Evolutionary conservation across 2,329 filamentous ascomycete species (phyloP).

Genomic region (Sporothrix protearum): DNA sequence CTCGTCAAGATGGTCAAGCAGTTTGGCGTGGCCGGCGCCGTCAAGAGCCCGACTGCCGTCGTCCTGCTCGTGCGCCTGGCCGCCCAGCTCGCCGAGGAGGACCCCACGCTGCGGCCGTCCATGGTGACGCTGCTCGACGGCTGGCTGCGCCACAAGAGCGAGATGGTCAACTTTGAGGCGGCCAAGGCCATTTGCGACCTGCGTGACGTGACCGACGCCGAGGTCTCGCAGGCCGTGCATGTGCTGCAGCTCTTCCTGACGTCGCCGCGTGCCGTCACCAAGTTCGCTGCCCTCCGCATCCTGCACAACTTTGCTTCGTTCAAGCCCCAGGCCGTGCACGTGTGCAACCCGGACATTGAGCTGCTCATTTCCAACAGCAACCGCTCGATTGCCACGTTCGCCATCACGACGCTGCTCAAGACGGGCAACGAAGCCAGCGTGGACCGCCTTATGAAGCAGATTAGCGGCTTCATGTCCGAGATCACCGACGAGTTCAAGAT

Average conservation of each 20-base stretch:
- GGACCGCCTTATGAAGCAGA: constrained; percentile 97
- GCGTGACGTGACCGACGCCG: constrained; percentile 85
- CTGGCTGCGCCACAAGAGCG: constrained; percentile 97
- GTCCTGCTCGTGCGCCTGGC: constrained; percentile 90
- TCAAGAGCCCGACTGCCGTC: constrained; percentile 91
- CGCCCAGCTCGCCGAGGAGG: constrained; percentile 90
- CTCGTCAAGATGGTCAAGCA: constrained; percentile 99
- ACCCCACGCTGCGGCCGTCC: constrained; percentile 79
- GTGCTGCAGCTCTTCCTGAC: constrained; percentile 95
- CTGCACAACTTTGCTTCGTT: constrained; percentile 95
- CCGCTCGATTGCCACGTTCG: constrained; percentile 95
- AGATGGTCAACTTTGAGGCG: constrained; percentile 99
- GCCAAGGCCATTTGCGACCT: constrained; percentile 97
- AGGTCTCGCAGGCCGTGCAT: constrained; percentile 88
- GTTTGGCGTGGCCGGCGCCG: constrained; percentile 82
- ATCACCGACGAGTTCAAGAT: constrained; percentile 99
- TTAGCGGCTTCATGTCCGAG: constrained; percentile 96
- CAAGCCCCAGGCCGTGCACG: constrained; percentile 86
- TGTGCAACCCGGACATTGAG: constrained; percentile 97
- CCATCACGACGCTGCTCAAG: constrained; percentile 96
- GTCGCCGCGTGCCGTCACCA: constrained; percentile 90
- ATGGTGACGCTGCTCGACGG: constrained; percentile 97
- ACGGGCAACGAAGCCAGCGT: constrained; percentile 97
- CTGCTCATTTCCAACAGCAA: constrained; percentile 95
- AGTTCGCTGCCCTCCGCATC: constrained; percentile 94